Base-by-base conservation (phyloP, 2,329 filamentous ascomycete species). In the Aspergillus tamarii region DNA sequence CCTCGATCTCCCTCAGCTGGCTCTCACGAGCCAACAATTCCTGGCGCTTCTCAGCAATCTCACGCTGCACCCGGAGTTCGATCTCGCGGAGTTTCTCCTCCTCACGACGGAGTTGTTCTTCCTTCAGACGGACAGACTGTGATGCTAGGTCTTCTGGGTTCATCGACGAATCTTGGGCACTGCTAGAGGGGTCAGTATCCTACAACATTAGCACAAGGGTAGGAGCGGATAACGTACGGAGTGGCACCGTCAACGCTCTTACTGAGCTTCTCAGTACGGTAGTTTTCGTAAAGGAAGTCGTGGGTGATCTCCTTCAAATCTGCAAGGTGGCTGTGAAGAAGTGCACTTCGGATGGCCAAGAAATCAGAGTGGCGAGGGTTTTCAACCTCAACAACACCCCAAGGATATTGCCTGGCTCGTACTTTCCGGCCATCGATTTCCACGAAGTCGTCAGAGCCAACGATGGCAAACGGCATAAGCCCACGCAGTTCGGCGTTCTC, bases 31-130 rank as follows among this genome's bases (percentile, higher is more conserved):
- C 95, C 82, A 99, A 80, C 67, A 99, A 87, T 83, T 99, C 95
- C 84, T 99, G 95, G 84, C 95, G 90, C 89, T 99, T 99, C 88
- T 98, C 95, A 84, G 97, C 97, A 85, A 99, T 99, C 83, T 99
- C 95, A 78, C 95, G 92, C 85, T 99, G 95, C 68, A 99, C 95
- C 90, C 99, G 99, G 85, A 97, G 86, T 80, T 99, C 95, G 79
- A 99, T 98, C 85, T 99, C 95, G 81, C 95, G 92, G 69, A 99
- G 90, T 87, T 99, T 99, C 91, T 99, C 95, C 85, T 99, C 95
- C 83, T 99, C 95, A 76, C 95, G 93, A 78, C 95, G 93, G 73
- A 99, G 91, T 82, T 99, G 95, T 83, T 99, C 95, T 81, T 99
- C 95, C 93, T 99, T 99, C 80, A 99, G 90, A 69, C 95, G 93